phyloP scores from a whole-genome alignment of 2,329 filamentous ascomycete genomes.

The Botryotinia globosa region DNA sequence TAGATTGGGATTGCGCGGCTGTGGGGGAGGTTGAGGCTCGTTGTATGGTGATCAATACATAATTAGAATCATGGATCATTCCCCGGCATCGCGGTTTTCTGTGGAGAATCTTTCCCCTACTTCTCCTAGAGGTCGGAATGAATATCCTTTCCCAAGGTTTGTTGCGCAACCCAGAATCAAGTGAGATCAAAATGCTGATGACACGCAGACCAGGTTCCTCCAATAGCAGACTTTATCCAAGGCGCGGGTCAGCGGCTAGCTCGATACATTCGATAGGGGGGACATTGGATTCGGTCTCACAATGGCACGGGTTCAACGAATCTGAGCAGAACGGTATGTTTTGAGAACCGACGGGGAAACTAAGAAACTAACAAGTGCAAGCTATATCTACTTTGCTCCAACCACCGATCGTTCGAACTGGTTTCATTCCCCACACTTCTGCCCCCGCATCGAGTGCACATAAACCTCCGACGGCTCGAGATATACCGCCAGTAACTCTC shows the following conservation, averaged over 20 bases:
- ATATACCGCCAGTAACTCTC: slow-evolving; percentile 90
- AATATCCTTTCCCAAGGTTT: slow-evolving; percentile 55
- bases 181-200: slow-evolving; percentile 46
- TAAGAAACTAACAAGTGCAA: slow-evolving; percentile 39
- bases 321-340: slow-evolving; percentile 75
- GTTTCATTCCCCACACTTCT: slow-evolving; percentile 74
- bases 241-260: slow-evolving; percentile 81
- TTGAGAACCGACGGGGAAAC: neutral
- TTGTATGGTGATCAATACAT: slow-evolving; percentile 5
- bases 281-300: slow-evolving; percentile 67
- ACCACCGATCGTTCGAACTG: slow-evolving; percentile 84
- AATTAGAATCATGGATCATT: slow-evolving; percentile 40
- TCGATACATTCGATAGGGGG: slow-evolving; percentile 86
- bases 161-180: slow-evolving; percentile 31
- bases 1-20: slow-evolving; percentile 17
- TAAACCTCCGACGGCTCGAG: slow-evolving; percentile 77
- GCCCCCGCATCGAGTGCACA: slow-evolving; percentile 68
- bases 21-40: slow-evolving; percentile 31
- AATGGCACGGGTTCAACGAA: slow-evolving; percentile 61
- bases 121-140: slow-evolving; percentile 43
- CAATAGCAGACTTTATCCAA: slow-evolving; percentile 45
- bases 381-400: slow-evolving; percentile 93
- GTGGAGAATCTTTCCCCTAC: slow-evolving; percentile 46
- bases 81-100: slow-evolving; percentile 45
- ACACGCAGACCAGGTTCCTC: slow-evolving; percentile 35